Evolutionary conservation across 768 basidiomycete genomes (phyloP), one percentile per base, ranked within the genome.

Genomic region (Cubamyces sp.): DNA sequence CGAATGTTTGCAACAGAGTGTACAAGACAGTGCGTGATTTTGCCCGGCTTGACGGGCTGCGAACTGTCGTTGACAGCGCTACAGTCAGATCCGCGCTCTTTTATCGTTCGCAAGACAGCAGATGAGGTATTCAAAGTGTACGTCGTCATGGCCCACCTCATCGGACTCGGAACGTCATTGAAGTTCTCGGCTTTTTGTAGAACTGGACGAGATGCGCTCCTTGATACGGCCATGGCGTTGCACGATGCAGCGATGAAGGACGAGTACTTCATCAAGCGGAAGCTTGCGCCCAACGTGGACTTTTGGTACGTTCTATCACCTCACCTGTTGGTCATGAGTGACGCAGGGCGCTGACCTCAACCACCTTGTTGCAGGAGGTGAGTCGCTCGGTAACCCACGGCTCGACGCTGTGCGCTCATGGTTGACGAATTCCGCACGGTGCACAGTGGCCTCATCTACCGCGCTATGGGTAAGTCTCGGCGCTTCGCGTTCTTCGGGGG

Each of bases 71-170:
- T 59, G 40, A 55, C 53, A n/a, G 52, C 26, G 37, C 16, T 21
- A 26, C 66, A 92, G 89, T 94, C 92, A 16, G 94, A 96, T 74
- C 94, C 94, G 23, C 85, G 94, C 21, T 94, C 91, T 5, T 92
- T 90, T 73, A 92, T 96, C 70, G 91, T 96, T 53, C 87, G 93
- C 60, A 90, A 91, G 76, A 93, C 87, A 3, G 94, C 94, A 8
- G 87, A 93, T 71, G 92, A 94, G 65, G 93, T 95, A n/a, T 95
- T 95, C 78, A 85, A 86, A 73, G 84, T 93, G 90, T 92, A 72
- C 61, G 85, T 76, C 41, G 15, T 28, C n/a, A 41, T 26, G 25
- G 12, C 8, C 9, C n/a, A 34, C 7, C 14, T 16, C 26, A 30
- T 30, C 28, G 28, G 28, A 30, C n/a, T n/a, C n/a, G n/a, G n/a